phyloP scores from a whole-genome alignment of 192 early-diverging fungal species.

The Dissophora ornata region DNA sequence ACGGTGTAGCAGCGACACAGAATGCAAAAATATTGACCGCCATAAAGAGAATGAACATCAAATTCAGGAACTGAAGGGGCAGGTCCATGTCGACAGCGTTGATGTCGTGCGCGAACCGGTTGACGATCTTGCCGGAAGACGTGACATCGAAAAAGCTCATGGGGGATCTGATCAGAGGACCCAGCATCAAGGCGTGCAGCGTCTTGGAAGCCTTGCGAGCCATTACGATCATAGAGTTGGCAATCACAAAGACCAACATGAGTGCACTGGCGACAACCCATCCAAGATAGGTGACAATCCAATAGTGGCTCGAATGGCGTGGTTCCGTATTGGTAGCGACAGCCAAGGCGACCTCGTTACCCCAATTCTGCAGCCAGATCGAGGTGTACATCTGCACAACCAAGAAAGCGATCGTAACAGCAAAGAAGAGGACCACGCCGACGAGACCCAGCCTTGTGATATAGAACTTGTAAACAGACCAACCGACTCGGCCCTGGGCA shows the following conservation, averaged over 20 bases:
- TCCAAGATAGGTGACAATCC: constrained; percentile 27
- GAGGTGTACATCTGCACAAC: constrained; percentile 1
- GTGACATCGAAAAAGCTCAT: constrained; percentile 70
- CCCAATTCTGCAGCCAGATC: constrained; percentile 24
- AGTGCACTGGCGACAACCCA: constrained; percentile 18
- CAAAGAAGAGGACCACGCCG: not conserved
- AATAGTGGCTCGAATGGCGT: constrained; percentile 9
- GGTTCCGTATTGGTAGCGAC: not conserved
- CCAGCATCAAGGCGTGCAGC: constrained; percentile 71
- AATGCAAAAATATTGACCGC: constrained; percentile 34
- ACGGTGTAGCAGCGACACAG: constrained; percentile 50
- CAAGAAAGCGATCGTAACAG: not conserved
- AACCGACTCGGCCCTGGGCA: constrained; percentile 23
- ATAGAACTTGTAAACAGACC: constrained; percentile 47
- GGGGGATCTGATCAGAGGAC: constrained; percentile 66
- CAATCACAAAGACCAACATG: constrained; percentile 1
- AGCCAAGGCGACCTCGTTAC: not conserved
- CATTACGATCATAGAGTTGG: constrained; percentile 13
- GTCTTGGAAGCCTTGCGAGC: constrained; percentile 62
- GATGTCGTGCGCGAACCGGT: constrained; percentile 86
- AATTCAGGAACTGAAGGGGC: constrained; percentile 34
- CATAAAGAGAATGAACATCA: constrained; percentile 17
- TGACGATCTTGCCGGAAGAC: constrained; percentile 77
- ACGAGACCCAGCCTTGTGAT: constrained; percentile 3
- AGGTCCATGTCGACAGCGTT: constrained; percentile 71